Conservation (phyloP, 2,329 filamentous ascomycete species). For the Pyricularia pennisetigena region DNA sequence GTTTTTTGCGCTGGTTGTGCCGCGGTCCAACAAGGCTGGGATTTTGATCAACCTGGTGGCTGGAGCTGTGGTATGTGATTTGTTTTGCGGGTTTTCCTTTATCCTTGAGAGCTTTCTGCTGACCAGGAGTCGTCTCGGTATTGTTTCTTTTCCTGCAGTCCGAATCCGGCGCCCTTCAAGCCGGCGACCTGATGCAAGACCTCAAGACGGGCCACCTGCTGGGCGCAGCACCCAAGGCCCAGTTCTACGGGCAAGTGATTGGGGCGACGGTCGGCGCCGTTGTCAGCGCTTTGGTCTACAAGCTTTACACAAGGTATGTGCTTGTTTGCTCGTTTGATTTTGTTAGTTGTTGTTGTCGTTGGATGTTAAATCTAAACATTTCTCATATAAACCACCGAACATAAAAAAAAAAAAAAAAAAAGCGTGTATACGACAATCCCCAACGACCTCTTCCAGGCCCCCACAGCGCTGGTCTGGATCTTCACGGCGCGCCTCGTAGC, state of each 20-base stretch:
- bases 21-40: conserved; percentile 67
- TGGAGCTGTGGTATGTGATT: conserved; percentile 58
- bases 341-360: neutral
- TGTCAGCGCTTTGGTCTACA: conserved; percentile 78
- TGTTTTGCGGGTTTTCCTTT: neutral
- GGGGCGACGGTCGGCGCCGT: conserved; percentile 80
- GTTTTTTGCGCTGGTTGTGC: conserved; percentile 85
- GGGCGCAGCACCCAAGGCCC: conserved; percentile 83
- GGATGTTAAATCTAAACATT: neutral
- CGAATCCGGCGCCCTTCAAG: conserved; percentile 66
- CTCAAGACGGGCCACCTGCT: conserved; percentile 92
- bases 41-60: conserved; percentile 94
- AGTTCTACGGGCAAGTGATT: conserved; percentile 95
- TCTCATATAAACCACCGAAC: neutral
- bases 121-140: conserved; percentile 34
- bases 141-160: conserved; percentile 8
- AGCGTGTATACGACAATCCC: conserved; percentile 75
- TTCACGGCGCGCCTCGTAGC: conserved; percentile 92
- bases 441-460: conserved; percentile 82
- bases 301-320: conserved; percentile 62
- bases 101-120: conserved; percentile 21
- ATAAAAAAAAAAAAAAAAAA: neutral
- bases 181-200: conserved; percentile 94
- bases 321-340: neutral
- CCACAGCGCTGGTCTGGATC: conserved; percentile 94